These are phyloP conservation scores for Gymnopilus junonius DNA, from an alignment of 768 basidiomycete species.

Conservation along the genomic window DNA sequence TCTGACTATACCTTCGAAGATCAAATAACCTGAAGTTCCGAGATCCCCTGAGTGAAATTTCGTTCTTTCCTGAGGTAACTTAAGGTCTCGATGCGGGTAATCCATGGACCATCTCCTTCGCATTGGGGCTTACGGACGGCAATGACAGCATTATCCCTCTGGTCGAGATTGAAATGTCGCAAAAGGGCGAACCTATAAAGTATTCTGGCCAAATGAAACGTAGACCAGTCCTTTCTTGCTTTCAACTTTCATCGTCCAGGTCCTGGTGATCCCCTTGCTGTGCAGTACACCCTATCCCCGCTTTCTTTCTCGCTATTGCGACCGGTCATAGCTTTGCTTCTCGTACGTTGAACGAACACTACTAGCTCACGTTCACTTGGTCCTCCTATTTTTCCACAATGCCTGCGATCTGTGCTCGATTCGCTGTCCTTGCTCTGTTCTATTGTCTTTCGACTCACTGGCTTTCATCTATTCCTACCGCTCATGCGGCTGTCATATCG, in stretches of 20 bases:
- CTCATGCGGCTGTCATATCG: slow-evolving; percentile 21
- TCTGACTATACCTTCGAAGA: too few relatives aligned
- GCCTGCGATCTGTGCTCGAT: slow-evolving; percentile 52
- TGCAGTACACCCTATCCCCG: slow-evolving; percentile 12
- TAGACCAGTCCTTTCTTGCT: slow-evolving; percentile 31
- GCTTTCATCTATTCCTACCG: slow-evolving; percentile 29
- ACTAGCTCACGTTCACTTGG: slow-evolving; percentile 12
- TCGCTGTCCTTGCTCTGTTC: slow-evolving; percentile 50
- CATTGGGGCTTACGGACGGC: too few relatives aligned
- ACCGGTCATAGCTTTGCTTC: slow-evolving; percentile 26
- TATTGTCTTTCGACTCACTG: slow-evolving; percentile 49
- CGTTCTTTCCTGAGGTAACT: too few relatives aligned
- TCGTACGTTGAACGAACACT: slow-evolving; percentile 14
- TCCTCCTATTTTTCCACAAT: slow-evolving; percentile 35
- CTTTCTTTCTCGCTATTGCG: slow-evolving; percentile 28
- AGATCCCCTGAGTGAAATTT: too few relatives aligned
- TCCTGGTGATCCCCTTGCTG: slow-evolving; percentile 56
- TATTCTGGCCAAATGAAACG: slow-evolving; percentile 12
- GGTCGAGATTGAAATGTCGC: background rate
- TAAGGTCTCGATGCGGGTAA: too few relatives aligned
- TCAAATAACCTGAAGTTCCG: too few relatives aligned
- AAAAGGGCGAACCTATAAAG: slow-evolving; percentile 23
- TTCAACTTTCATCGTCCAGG: slow-evolving; percentile 41
- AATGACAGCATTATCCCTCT: background rate
- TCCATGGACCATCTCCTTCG: too few relatives aligned